Base-by-base conservation (phyloP, 306 rosid genomes). In the Rubus idaeus region DNA sequence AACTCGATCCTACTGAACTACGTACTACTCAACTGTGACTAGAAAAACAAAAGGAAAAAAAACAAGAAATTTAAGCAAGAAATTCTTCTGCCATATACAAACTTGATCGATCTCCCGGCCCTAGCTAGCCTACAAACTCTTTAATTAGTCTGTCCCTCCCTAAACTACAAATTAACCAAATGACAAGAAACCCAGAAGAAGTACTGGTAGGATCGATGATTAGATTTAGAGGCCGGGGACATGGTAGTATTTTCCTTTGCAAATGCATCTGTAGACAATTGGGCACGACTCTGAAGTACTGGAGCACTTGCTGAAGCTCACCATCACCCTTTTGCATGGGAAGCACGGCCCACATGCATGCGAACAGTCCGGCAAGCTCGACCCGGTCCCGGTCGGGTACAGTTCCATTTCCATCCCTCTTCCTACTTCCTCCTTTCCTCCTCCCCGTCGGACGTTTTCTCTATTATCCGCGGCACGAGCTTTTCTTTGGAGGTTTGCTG, bases 281-380 rank as follows among this genome's bases (percentile, higher is more conserved):
- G 98, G 98, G 66, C 98, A 95, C 5, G 98, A 89, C 88, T 95
- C 98, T 41, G 92, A 86, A 72, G 52, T 68, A 62, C 44, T 62
- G 3, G 92, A 87, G 81, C 98, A 92, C 78, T 90, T 92, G 20
- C 46, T 39, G 93, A 86, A 95, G 86, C 97, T 91, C 73, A 95
- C 89, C 89, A 79, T 88, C 77, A 92, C 98, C 85, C 98, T 90
- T 83, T 92, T 92, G 84, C 98, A 95, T 0, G 98, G 98, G 44
- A 83, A 90, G 67, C 98, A 95, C 21, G 97, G 90, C 44, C 98
- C 98, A 61, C 98, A 92, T 23, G 98, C 98, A 78, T 89, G 98
- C 8, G 97, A 88, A 63, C 98, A 95, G 82, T 95, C 96, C 37
- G 98, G 97, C 82, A 95, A 81, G 77, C 81, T 90, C 12, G 97